Percentiles rank a stretch among this genome's conserved stretches.
Evolutionary conservation across 2,329 filamentous ascomycete species (phyloP).

Genomic region (Fusarium miscanthi): DNA sequence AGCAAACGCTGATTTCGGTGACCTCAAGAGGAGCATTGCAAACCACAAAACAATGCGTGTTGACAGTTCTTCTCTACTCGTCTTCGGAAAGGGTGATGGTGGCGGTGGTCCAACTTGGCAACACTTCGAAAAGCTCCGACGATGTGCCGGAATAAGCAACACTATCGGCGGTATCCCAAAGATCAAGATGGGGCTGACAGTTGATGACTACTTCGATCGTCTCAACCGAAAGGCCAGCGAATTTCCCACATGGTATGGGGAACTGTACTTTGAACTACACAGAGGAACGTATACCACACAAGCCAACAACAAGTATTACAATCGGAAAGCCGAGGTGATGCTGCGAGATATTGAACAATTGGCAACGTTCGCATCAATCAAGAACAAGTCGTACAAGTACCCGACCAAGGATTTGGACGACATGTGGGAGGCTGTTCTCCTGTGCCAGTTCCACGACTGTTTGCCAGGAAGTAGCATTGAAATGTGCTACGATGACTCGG

Average conservation of each 20-base stretch:
- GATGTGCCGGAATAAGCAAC: slow-evolving; percentile 92
- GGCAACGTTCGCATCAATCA: slow-evolving; percentile 85
- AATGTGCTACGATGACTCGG: slow-evolving; percentile 98
- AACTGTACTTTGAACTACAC: slow-evolving; percentile 97
- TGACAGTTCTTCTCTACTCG: slow-evolving; percentile 87
- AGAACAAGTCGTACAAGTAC: slow-evolving; percentile 80
- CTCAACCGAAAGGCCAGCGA: slow-evolving; percentile 82
- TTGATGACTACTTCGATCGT: slow-evolving; percentile 92
- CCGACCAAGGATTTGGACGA: slow-evolving; percentile 93
- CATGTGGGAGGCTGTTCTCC: slow-evolving; percentile 92
- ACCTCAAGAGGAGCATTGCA: slow-evolving; percentile 87
- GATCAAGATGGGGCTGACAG: slow-evolving; percentile 87
- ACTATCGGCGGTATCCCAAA: slow-evolving; percentile 82
- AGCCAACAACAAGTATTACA: slow-evolving; percentile 96
- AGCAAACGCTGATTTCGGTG: slow-evolving; percentile 92
- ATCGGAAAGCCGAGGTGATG: slow-evolving; percentile 85
- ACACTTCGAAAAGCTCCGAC: slow-evolving; percentile 92
- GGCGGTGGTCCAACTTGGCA: slow-evolving; percentile 95
- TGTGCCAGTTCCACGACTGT: slow-evolving; percentile 98
- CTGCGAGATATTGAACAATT: slow-evolving; percentile 89
- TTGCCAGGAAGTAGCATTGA: slow-evolving; percentile 94
- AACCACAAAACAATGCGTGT: slow-evolving; percentile 97
- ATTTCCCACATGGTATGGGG: slow-evolving; percentile 96
- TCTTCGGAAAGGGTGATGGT: slow-evolving; percentile 97
- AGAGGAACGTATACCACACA: slow-evolving; percentile 98